Conservation (phyloP, 257 asterid genomes). For the Buddleja alternifolia region DNA sequence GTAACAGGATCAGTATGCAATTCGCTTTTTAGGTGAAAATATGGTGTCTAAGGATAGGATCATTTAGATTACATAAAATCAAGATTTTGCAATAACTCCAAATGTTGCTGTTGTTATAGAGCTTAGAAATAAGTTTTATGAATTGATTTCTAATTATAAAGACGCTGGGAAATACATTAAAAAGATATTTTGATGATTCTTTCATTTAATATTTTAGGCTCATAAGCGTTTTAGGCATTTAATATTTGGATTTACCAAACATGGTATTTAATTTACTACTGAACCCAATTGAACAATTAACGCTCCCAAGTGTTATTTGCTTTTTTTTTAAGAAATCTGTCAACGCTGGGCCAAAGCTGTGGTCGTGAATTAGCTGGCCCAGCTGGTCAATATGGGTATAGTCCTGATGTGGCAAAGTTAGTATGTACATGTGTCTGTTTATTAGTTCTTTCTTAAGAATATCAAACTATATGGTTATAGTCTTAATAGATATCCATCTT, state of each 20-base stretch:
- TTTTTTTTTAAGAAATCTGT: constrained; percentile 8
- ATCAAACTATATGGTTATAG: not conserved
- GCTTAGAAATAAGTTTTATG: not conserved
- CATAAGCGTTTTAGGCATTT: constrained; percentile 1
- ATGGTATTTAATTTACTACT: not conserved
- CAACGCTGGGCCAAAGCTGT: not conserved
- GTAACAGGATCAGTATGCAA: not conserved
- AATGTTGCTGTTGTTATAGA: not conserved
- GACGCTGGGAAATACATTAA: not conserved
- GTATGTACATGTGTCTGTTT: not conserved
- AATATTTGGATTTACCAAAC: constrained; percentile 4
- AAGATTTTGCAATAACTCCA: constrained; percentile 16
- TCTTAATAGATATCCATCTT: constrained; percentile 3
- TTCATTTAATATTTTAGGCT: constrained; percentile 6
- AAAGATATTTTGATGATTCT: not conserved
- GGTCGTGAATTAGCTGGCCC: constrained; percentile 22
- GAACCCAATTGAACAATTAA: not conserved
- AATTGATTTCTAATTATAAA: not conserved
- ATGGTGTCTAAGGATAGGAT: not conserved
- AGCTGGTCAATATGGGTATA: constrained; percentile 13
- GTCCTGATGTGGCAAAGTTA: constrained; percentile 7
- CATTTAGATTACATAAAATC: not conserved
- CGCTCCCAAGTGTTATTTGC: not conserved
- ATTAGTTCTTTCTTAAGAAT: constrained; percentile 2
- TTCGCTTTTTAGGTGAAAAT: not conserved